A percentile compares a stretch with the other conserved stretches of the same genome.
Evolutionary conservation across 2,329 filamentous ascomycete species (phyloP).

Genomic region (Hypomyces rosellus): DNA sequence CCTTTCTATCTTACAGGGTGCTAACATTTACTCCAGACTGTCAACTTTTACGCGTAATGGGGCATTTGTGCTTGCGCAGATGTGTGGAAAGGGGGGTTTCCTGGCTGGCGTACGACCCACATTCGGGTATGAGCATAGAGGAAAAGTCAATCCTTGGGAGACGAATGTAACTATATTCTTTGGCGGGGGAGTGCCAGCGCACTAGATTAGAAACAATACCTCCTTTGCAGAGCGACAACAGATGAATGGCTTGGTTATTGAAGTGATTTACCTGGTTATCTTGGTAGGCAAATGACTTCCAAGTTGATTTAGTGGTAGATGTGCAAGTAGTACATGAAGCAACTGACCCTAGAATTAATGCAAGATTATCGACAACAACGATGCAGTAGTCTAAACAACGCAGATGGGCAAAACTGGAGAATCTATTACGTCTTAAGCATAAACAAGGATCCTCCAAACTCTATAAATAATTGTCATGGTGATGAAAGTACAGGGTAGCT

Average conservation of each 20-base stretch:
- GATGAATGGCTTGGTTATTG: not conserved
- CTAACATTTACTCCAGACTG: constrained; percentile 35
- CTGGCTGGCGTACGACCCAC: constrained; percentile 5
- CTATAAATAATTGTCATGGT: not conserved
- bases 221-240: constrained; percentile 11
- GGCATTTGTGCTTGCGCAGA: constrained; percentile 4
- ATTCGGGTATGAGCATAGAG: constrained; percentile 8
- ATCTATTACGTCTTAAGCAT: not conserved
- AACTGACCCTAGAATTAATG: too few relatives aligned
- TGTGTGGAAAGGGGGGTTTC: constrained; percentile 2
- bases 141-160: constrained; percentile 8
- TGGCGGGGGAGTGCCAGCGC: constrained; percentile 2
- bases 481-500: not conserved
- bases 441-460: not conserved
- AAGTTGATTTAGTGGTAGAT: too few relatives aligned
- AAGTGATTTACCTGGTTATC: too few relatives aligned
- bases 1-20: not conserved
- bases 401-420: too few relatives aligned
- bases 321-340: too few relatives aligned
- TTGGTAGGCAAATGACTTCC: too few relatives aligned
- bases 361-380: too few relatives aligned
- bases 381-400: too few relatives aligned
- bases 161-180: constrained; percentile 9
- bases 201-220: constrained; percentile 6
- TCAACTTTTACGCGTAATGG: constrained; percentile 49